Percentiles rank a stretch among this genome's conserved stretches.
These are phyloP conservation scores for Aaosphaeria pasadenensis DNA, from an alignment of 2,329 filamentous ascomycete genomes.

Conservation along the genomic window DNA sequence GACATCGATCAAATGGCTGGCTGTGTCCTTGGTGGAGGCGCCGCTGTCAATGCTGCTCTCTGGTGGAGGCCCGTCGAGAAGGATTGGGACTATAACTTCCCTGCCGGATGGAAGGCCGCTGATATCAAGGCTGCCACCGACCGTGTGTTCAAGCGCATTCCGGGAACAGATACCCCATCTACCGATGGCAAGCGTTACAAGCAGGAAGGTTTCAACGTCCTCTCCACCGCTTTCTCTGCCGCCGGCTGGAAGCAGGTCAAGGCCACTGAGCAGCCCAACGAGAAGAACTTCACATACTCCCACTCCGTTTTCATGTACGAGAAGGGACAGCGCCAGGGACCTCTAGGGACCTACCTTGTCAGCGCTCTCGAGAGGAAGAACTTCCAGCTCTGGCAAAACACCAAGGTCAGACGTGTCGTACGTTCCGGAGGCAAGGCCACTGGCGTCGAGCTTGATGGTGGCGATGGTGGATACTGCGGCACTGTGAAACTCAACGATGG, in stretches of 20 bases:
- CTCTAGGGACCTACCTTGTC: constrained; percentile 69
- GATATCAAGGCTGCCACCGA: constrained; percentile 60
- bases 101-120: constrained; percentile 64
- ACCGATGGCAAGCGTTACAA: constrained; percentile 64
- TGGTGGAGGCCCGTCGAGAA: constrained; percentile 64
- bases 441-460: constrained; percentile 66
- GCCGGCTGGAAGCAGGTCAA: constrained; percentile 63
- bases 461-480: constrained; percentile 58
- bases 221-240: constrained; percentile 57
- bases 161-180: constrained; percentile 65
- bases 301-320: constrained; percentile 67
- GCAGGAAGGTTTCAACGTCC: constrained; percentile 63
- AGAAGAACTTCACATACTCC: constrained; percentile 65
- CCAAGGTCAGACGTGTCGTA: constrained; percentile 64
- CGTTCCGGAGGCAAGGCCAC: constrained; percentile 61
- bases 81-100: constrained; percentile 74
- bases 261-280: constrained; percentile 56
- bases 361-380: constrained; percentile 58
- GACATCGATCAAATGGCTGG: constrained; percentile 73
- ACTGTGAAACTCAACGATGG: constrained; percentile 58
- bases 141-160: constrained; percentile 67
- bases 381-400: constrained; percentile 66
- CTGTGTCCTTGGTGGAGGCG: constrained; percentile 66
- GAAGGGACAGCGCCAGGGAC: constrained; percentile 65
- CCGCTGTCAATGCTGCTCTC: constrained; percentile 65